Evolutionary conservation across 2,329 filamentous ascomycete species (phyloP).

Genomic region (Monosporascus sp.): DNA sequence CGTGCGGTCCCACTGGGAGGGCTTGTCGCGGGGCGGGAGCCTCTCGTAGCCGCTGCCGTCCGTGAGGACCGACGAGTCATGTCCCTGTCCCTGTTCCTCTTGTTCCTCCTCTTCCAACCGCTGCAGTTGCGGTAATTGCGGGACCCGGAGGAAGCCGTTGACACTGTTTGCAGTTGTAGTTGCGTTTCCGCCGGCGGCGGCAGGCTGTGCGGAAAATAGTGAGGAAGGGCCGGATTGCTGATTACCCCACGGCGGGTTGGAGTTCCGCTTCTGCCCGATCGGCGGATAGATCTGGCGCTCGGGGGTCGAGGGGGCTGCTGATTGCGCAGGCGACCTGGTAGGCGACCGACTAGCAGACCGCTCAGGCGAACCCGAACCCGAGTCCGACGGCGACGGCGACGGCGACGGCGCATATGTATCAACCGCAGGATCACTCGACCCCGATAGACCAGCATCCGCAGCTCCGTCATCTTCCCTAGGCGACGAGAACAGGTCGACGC

Average conservation of each 20-base stretch:
- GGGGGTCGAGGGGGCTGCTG: conserved; percentile 18
- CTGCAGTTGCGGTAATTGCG: not conserved
- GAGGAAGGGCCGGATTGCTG: conserved; percentile 18
- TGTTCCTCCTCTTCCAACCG: not conserved
- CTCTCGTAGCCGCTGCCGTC: conserved; percentile 35
- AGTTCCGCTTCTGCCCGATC: conserved; percentile 44
- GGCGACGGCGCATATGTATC: conserved; percentile 18
- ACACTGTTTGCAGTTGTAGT: not conserved
- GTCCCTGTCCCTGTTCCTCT: conserved; percentile 12
- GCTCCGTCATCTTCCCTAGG: too few relatives aligned
- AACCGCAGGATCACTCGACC: conserved; percentile 17
- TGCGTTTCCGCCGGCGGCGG: conserved; percentile 12
- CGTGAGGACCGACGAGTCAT: conserved; percentile 28
- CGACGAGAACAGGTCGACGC: conserved; percentile 30
- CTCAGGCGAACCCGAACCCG: conserved; percentile 5
- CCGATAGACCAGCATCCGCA: not conserved
- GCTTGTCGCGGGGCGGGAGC: conserved; percentile 36
- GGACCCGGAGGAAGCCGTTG: conserved; percentile 5
- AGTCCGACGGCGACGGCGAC: not conserved
- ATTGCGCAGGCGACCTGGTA: conserved; percentile 3
- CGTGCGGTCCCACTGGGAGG: conserved; percentile 44
- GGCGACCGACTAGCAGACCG: conserved; percentile 8
- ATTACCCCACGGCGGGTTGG: conserved; percentile 36
- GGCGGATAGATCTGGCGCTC: conserved; percentile 28
- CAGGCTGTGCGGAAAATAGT: conserved; percentile 34